A percentile compares a stretch with the other conserved stretches of the same genome.
Evolutionary conservation across 2,329 filamentous ascomycete genomes (phyloP).

Genomic region (Penicillium olsonii): DNA sequence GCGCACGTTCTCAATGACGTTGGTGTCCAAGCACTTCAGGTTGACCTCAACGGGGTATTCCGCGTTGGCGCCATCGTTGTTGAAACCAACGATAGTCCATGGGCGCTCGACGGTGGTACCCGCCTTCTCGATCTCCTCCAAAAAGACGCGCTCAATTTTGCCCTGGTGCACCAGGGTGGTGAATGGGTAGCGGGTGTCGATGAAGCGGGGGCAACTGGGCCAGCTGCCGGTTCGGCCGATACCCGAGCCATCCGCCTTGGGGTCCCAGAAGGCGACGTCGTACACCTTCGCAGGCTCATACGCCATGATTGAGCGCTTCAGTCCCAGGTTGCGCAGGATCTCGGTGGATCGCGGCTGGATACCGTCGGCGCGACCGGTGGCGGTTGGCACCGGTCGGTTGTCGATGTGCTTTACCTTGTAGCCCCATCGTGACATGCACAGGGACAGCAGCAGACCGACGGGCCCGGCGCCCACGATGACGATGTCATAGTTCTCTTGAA

Average conservation of each 20-base stretch:
- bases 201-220: constrained; percentile 85
- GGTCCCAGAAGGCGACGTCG: constrained; percentile 68
- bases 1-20: constrained; percentile 64
- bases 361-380: constrained; percentile 84
- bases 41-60: constrained; percentile 80
- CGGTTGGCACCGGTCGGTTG: constrained; percentile 80
- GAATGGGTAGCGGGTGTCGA: constrained; percentile 65
- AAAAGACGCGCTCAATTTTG: constrained; percentile 63
- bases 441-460: constrained; percentile 82
- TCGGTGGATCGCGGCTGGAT: constrained; percentile 90
- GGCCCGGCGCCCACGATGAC: constrained; percentile 90
- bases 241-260: constrained; percentile 51
- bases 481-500: constrained; percentile 60
- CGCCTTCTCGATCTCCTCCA: constrained; percentile 62
- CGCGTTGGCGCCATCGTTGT: constrained; percentile 61
- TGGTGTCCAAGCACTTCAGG: constrained; percentile 74
- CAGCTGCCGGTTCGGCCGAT: constrained; percentile 67
- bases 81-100: constrained; percentile 63
- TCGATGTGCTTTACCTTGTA: constrained; percentile 96
- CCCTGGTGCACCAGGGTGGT: constrained; percentile 65
- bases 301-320: constrained; percentile 86
- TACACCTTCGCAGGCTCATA: constrained; percentile 84
- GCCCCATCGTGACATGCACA: constrained; percentile 86
- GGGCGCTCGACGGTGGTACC: constrained; percentile 59
- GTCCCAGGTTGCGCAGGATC: constrained; percentile 81